Evolutionary conservation across 2,329 filamentous ascomycete species (phyloP), one percentile per base, ranked within the genome.

Genomic region (Paecilomyces sp.): DNA sequence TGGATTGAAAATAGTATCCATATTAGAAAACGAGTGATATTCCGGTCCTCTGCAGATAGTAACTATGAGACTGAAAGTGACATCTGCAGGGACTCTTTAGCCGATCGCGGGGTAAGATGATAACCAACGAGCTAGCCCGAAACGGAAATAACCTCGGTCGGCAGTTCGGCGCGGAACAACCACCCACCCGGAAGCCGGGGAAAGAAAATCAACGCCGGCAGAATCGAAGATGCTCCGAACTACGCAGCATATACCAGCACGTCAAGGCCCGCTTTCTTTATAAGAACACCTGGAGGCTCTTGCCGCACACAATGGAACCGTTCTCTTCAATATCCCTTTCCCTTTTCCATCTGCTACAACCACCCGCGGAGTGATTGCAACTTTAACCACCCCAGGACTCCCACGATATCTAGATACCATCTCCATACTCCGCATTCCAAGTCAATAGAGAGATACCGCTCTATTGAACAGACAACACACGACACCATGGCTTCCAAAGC

Each of bases 241-340:
- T 77, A 77, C 75, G 75, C 75, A 56, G 75, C 73, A 77, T 75
- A 76, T 68, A 71, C 71, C 74, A 77, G 72, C 70, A 77, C 75
- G 64, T 63, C 57, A n/a, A 28, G 33, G 60, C 50, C 57, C 22
- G 50, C 56, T 24, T 47, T 57, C 54, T 64, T 58, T 55, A 60
- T 59, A 60, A 59, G 56, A 41, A 58, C 62, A 18, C 55, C 36
- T 53, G 31, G 51, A 60, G 54, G 56, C 58, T 56, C 52, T 58
- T 54, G 59, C 53, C 30, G 55, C 60, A 41, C 53, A 55, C 55
- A 59, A 63, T 60, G 55, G 50, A 58, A 56, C 59, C 12, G 15
- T 57, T 56, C 34, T 33, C 41, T 4, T 51, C 36, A 52, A 57
- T 61, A 62, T 41, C 30, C 56, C 4, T 13, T 18, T 15, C 33